Conservation (phyloP, 768 basidiomycete genomes). For the Leucosporidium yakuticum region DNA sequence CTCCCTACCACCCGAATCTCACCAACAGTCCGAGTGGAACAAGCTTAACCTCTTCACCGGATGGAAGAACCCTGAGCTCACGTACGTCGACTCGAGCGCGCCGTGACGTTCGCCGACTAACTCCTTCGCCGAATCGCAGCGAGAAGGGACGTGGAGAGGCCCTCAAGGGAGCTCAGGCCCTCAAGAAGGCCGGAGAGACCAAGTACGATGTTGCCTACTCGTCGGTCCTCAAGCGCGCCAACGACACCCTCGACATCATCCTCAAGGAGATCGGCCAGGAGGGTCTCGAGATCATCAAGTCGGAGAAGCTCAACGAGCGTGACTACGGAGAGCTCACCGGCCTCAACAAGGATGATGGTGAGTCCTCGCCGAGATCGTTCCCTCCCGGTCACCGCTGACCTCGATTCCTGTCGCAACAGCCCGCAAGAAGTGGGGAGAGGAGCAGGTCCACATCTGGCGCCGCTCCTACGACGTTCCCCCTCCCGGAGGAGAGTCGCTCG, state of each 20-base stretch:
- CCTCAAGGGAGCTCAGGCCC: constrained; percentile 31
- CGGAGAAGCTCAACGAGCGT: constrained; percentile 38
- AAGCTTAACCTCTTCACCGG: constrained; percentile 37
- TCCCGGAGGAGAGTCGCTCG: constrained; percentile 38
- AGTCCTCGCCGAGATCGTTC: not conserved
- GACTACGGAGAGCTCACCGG: constrained; percentile 38
- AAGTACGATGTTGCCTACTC: constrained; percentile 38
- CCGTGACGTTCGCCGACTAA: not conserved
- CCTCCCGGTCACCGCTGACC: not conserved
- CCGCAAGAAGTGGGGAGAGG: constrained; percentile 37
- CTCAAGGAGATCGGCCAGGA: constrained; percentile 39
- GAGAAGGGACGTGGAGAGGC: constrained; percentile 36
- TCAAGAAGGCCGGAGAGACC: constrained; percentile 27
- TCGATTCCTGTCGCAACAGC: not conserved
- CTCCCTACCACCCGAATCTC: no score
- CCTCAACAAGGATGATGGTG: constrained; percentile 39
- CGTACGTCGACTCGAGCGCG: not conserved
- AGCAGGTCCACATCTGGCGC: constrained; percentile 40
- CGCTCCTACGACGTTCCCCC: constrained; percentile 38
- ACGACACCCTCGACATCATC: constrained; percentile 39
- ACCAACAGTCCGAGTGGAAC: constrained; percentile 29
- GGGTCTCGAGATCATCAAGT: constrained; percentile 32
- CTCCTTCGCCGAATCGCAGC: constrained; percentile 23
- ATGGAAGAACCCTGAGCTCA: not conserved
- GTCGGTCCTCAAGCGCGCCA: constrained; percentile 37